Base-by-base conservation (phyloP, 176 grass and related monocot species). In the Zoysia japonica region DNA sequence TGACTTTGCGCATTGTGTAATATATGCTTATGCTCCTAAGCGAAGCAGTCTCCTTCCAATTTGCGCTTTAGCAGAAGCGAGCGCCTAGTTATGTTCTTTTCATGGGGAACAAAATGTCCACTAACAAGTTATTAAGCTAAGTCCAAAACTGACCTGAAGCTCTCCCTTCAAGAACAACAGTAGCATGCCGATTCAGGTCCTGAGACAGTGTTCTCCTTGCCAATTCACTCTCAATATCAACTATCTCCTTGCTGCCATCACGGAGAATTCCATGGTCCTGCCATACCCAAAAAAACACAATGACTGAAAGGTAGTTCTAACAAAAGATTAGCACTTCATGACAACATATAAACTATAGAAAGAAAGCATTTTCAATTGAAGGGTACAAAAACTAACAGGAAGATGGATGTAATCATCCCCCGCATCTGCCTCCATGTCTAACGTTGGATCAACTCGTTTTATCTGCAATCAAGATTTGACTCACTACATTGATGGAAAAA, bases 91-190 rank as follows among this genome's bases (percentile, higher is more conserved):
- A 28, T 28, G 28, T 28, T 28, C 28, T 28, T 28, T 28, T 28
- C 28, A 28, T 28, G 28, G 15, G 61, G 75, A 68, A 48, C 41
- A 6, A 68, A 76, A 69, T 44, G 52, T 5, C 47, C 16, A 54
- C 11, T n/a, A 50, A 7, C 1, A 51, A 70, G 65, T 79, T 11
- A 46, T 74, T 74, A 5, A 6, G 74, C 14, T 46, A 19, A 53
- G 55, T 70, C 15, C 59, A 70, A 61, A 52, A 20, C 45, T 63
- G 80, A 97, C 95, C 92, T 89, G 91, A 80, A 83, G 85, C 43
- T 82, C 89, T 90, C 52, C 95, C 95, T 86, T 94, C 95, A 89
- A 97, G 95, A 85, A 97, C 92, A 82, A 97, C 95, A 83, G 95
- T 83, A 19, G 92, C 95, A 90, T 97, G 95, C 16, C 95, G 92